A percentile compares a stretch with the other conserved stretches of the same genome.
phyloP scores from a whole-genome alignment of 768 basidiomycete genomes.

The Pleurotus eryngii region DNA sequence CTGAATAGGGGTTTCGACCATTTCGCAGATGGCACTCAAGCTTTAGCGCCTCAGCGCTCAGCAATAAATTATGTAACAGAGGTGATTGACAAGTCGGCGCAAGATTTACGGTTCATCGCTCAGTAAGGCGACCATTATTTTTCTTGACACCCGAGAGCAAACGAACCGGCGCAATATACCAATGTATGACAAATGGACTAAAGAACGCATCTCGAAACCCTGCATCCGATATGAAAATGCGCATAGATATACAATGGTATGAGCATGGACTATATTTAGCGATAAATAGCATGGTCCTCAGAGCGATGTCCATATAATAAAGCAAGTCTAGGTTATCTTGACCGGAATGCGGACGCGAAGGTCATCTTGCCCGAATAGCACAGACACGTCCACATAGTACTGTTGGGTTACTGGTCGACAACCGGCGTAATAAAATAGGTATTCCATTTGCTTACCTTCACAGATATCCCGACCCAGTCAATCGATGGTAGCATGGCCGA shows the following conservation, averaged over 20 bases:
- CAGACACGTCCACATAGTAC: constrained; percentile 75
- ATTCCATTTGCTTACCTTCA: constrained; percentile 47
- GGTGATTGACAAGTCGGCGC: too few relatives aligned
- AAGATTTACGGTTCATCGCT: too few relatives aligned
- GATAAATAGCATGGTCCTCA: constrained; percentile 8
- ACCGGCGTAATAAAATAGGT: too few relatives aligned
- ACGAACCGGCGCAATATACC: too few relatives aligned
- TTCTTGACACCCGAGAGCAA: too few relatives aligned
- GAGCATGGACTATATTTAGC: constrained; percentile 4
- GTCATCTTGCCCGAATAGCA: constrained; percentile 61
- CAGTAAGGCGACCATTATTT: too few relatives aligned
- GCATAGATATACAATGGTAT: constrained; percentile 5
- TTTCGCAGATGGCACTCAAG: not conserved
- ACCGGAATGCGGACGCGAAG: constrained; percentile 61
- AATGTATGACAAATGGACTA: too few relatives aligned
- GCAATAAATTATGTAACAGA: not conserved
- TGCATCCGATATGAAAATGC: not conserved
- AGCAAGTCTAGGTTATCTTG: constrained; percentile 41
- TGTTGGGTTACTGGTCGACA: constrained; percentile 20
- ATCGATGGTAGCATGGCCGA: constrained; percentile 62
- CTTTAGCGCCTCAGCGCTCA: too few relatives aligned
- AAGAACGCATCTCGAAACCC: too few relatives aligned
- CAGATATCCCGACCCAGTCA: constrained; percentile 63
- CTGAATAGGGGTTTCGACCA: not conserved
- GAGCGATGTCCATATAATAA: not conserved